phyloP scores from a whole-genome alignment of 257 asterid species.

The Primulina huaijiensis region DNA sequence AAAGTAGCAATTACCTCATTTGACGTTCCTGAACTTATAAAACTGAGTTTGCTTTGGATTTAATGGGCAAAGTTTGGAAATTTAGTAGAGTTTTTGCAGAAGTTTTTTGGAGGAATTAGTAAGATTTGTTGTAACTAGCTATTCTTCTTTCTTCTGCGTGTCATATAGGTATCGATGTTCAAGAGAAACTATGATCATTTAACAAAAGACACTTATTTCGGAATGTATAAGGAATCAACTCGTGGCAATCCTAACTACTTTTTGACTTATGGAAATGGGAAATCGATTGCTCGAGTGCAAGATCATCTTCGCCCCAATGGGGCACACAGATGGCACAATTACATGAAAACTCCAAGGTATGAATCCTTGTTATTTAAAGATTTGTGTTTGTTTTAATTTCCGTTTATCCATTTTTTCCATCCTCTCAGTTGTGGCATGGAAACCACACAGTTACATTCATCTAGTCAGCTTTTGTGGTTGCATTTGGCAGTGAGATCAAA shows the following conservation, averaged over 20 bases:
- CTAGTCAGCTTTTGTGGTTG: constrained; percentile 18
- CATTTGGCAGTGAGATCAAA: constrained; percentile 53
- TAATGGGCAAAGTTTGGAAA: not conserved
- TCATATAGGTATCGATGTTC: constrained; percentile 73
- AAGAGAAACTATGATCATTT: constrained; percentile 77
- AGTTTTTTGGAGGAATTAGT: constrained; percentile 5
- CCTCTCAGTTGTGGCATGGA: constrained; percentile 10
- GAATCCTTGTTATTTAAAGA: constrained; percentile 5
- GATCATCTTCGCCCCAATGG: constrained; percentile 87
- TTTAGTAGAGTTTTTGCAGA: constrained; percentile 9
- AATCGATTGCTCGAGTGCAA: constrained; percentile 72
- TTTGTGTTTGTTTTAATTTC: constrained; percentile 7
- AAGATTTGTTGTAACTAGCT: constrained; percentile 19
- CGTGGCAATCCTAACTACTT: constrained; percentile 75
- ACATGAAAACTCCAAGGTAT: constrained; percentile 72
- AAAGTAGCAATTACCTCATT: constrained; percentile 1
- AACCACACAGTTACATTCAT: constrained; percentile 17
- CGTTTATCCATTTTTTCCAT: constrained; percentile 7
- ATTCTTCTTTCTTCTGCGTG: constrained; percentile 16
- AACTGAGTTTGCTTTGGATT: not conserved
- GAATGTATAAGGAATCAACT: constrained; percentile 54
- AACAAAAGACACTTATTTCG: constrained; percentile 49
- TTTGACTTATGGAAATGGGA: constrained; percentile 79
- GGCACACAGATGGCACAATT: constrained; percentile 82
- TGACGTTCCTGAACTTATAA: not conserved